Evolutionary conservation across 345 rosid genomes (phyloP).

Genomic region (Atalantia buxifolia): DNA sequence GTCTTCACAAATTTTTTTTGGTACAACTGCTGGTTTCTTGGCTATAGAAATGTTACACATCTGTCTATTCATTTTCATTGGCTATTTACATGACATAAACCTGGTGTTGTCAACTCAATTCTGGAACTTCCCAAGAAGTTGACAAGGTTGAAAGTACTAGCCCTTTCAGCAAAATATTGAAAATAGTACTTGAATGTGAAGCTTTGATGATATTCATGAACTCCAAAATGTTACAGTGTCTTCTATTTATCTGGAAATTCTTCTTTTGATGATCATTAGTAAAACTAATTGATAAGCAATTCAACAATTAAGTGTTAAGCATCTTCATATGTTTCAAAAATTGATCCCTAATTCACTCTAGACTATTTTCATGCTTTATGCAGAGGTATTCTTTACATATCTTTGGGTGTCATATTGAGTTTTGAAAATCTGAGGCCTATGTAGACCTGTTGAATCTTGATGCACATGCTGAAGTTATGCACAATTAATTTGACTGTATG

Average conservation of each 20-base stretch:
- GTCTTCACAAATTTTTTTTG: not conserved
- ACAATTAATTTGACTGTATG: not conserved
- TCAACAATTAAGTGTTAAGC: not conserved
- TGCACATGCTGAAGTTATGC: not conserved
- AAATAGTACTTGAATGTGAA: not conserved
- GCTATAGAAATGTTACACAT: not conserved
- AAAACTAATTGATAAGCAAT: not conserved
- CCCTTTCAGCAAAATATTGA: too few species aligned
- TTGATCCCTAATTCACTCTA: not conserved
- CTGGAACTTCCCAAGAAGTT: not conserved
- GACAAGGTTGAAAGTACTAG: not conserved
- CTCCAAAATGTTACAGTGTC: not conserved
- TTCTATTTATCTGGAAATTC: not conserved
- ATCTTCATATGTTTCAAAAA: not conserved
- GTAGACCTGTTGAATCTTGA: not conserved
- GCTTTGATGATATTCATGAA: not conserved
- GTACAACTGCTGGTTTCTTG: not conserved
- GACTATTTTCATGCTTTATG: not conserved
- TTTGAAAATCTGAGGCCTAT: not conserved
- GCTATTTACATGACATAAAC: not conserved
- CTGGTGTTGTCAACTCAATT: not conserved
- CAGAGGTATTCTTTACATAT: not conserved
- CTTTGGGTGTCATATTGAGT: not conserved
- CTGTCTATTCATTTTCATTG: not conserved
- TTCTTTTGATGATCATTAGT: not conserved